Conservation (phyloP, 2,329 filamentous ascomycete species). For the Mycosphaerella sp. region DNA sequence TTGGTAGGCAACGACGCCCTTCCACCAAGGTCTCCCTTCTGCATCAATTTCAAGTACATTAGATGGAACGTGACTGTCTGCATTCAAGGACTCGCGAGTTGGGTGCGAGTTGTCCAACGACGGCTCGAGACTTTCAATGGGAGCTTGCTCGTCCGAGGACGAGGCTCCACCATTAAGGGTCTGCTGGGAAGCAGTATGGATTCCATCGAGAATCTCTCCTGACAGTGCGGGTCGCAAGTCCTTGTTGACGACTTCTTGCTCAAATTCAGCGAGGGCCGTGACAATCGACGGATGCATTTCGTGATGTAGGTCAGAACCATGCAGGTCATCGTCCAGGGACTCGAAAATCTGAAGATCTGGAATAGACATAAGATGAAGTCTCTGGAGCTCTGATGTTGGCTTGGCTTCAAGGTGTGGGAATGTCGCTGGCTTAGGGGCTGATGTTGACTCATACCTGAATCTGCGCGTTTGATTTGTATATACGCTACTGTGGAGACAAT, state of each 20-base stretch:
- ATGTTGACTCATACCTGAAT: not conserved
- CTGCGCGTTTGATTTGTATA: not conserved
- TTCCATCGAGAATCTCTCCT: not conserved
- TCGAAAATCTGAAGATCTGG: not conserved
- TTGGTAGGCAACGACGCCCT: constrained; percentile 42
- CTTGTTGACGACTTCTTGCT: not conserved
- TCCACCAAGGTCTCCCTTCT: constrained; percentile 37
- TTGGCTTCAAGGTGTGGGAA: not conserved
- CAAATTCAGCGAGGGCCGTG: not conserved
- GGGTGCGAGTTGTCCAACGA: not conserved
- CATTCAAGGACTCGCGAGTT: not conserved
- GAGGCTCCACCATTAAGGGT: not conserved
- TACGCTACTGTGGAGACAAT: not conserved
- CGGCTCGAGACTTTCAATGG: not conserved
- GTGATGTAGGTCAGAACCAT: not conserved
- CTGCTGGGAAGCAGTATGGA: not conserved
- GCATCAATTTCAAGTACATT: constrained; percentile 1
- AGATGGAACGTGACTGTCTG: not conserved
- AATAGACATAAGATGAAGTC: not conserved
- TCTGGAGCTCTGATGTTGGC: not conserved
- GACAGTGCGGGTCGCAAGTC: not conserved
- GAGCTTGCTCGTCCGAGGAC: not conserved
- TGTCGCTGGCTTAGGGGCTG: not conserved
- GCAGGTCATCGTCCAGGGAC: too few relatives aligned
- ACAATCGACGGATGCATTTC: not conserved